Evolutionary conservation across 805 yeast species (phyloP).

Genomic region (Lipomyces starkeyi): DNA sequence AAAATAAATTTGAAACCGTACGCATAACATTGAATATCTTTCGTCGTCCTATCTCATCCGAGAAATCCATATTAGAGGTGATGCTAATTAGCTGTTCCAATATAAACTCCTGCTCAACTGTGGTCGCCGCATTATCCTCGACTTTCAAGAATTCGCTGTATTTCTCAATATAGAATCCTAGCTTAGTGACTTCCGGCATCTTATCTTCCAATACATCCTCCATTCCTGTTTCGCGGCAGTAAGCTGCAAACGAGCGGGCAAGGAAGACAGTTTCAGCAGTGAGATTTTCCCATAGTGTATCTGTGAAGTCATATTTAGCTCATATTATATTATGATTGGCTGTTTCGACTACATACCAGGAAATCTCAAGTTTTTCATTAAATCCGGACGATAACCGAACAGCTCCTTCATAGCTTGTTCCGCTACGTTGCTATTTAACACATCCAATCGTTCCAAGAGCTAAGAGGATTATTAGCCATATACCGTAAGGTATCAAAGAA

Average conservation of each 20-base stretch:
- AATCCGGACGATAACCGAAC: constrained; percentile 66
- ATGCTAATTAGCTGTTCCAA: constrained; percentile 73
- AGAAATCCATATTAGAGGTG: constrained; percentile 76
- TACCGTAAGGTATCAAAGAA: background rate
- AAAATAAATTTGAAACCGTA: background rate
- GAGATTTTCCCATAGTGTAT: constrained; percentile 63
- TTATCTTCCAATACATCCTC: constrained; percentile 51
- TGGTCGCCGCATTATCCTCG: constrained; percentile 40
- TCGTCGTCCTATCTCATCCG: constrained; percentile 90
- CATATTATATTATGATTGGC: background rate
- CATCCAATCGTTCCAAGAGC: constrained; percentile 72
- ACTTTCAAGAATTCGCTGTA: constrained; percentile 52
- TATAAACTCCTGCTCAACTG: constrained; percentile 69
- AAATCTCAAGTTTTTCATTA: constrained; percentile 63
- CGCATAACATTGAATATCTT: constrained; percentile 67
- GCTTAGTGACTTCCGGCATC: constrained; percentile 78
- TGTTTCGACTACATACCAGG: constrained; percentile 50
- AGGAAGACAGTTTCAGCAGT: constrained; percentile 78
- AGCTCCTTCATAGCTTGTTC: constrained; percentile 68
- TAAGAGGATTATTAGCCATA: background rate
- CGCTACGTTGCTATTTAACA: constrained; percentile 70
- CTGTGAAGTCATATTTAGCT: background rate
- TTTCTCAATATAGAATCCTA: constrained; percentile 63
- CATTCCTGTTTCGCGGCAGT: constrained; percentile 61
- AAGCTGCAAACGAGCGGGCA: constrained; percentile 67